Conservation (phyloP, 108 stramenopile species). For the Parmales sp. region DNA sequence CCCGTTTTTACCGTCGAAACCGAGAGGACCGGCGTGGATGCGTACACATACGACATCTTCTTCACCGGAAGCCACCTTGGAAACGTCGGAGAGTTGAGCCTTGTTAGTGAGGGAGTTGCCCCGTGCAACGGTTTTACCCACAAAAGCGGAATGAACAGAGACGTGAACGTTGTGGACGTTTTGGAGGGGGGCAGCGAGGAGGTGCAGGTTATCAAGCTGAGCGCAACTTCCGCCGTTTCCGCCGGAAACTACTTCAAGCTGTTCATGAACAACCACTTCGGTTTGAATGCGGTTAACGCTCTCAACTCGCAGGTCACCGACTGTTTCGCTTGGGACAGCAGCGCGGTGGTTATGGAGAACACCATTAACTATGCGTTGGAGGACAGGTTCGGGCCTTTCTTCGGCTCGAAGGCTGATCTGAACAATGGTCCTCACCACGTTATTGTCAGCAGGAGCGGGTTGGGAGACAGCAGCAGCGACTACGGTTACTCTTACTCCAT, state of each 20-base stretch:
- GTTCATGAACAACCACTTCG: slow-evolving; percentile 12
- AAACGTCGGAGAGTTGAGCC: slow-evolving; percentile 37
- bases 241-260: slow-evolving; percentile 19
- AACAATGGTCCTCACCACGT: not conserved
- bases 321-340: slow-evolving; percentile 25
- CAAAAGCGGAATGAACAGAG: slow-evolving; percentile 41
- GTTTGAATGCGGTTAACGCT: not conserved
- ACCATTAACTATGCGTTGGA: not conserved
- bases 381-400: not conserved
- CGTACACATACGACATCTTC: slow-evolving; percentile 59
- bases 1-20: slow-evolving; percentile 35
- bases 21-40: slow-evolving; percentile 35
- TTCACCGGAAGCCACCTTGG: slow-evolving; percentile 50
- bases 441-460: slow-evolving; percentile 33
- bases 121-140: slow-evolving; percentile 35
- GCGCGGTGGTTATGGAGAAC: slow-evolving; percentile 12
- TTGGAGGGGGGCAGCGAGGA: slow-evolving; percentile 30
- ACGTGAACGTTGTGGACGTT: slow-evolving; percentile 26
- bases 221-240: not conserved
- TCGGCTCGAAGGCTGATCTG: not conserved
- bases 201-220: slow-evolving; percentile 15
- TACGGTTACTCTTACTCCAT: slow-evolving; percentile 53
- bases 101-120: slow-evolving; percentile 40
- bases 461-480: slow-evolving; percentile 32
- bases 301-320: not conserved